phyloP scores from a whole-genome alignment of 2,329 filamentous ascomycete species.

The Colletotrichum navitas region DNA sequence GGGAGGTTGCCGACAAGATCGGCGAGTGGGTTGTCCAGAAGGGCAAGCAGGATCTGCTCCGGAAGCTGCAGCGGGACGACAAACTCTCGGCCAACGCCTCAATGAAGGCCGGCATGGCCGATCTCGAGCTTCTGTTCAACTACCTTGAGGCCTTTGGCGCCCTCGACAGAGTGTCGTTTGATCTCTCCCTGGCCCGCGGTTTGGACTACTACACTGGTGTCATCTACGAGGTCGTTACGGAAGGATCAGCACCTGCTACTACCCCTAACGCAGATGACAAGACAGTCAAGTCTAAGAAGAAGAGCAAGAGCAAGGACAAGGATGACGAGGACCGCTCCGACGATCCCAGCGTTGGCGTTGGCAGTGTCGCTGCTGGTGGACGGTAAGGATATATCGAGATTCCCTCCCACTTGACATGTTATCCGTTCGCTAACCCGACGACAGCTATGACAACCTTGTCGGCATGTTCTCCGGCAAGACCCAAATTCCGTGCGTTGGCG shows the following conservation, averaged over 20 bases:
- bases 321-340: conserved; percentile 77
- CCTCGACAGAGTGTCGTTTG: conserved; percentile 83
- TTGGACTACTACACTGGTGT: conserved; percentile 87
- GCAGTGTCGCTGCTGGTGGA: conserved; percentile 81
- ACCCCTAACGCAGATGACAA: conserved; percentile 53
- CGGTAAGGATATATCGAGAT: conserved; percentile 64
- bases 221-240: conserved; percentile 90
- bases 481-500: conserved; percentile 87
- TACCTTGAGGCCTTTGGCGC: conserved; percentile 85
- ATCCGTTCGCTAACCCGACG: conserved; percentile 56
- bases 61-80: conserved; percentile 76
- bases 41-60: conserved; percentile 80
- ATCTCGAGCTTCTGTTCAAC: conserved; percentile 83
- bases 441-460: conserved; percentile 92
- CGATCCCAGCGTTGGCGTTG: conserved; percentile 85
- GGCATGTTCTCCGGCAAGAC: conserved; percentile 91
- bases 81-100: conserved; percentile 77
- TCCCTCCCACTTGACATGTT: background rate
- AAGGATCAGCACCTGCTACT: conserved; percentile 74
- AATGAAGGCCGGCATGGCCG: conserved; percentile 83
- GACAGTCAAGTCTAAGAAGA: conserved; percentile 56
- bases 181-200: conserved; percentile 89
- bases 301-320: conserved; percentile 64
- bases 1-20: conserved; percentile 85
- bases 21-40: conserved; percentile 85